Evolutionary conservation across 208 protist genomes (phyloP), one percentile per base, ranked within the genome.

Genomic region (Wallacemonas sp.): DNA sequence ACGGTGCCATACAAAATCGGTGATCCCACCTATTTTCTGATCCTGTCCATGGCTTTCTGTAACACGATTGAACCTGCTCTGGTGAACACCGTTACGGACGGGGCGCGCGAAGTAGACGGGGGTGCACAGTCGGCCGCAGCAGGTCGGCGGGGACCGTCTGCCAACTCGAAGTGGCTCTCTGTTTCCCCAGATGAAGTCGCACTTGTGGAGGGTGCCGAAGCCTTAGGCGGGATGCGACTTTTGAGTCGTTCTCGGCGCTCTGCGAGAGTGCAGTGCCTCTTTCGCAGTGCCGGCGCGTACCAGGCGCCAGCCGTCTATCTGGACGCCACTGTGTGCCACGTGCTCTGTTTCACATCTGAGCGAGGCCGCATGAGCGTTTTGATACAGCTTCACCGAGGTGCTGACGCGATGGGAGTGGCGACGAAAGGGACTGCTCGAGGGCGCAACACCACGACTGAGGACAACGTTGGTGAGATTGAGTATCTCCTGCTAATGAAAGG

Each of bases 111-210:
- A n/a, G n/a, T n/a, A n/a, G n/a, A n/a, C n/a, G n/a, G n/a, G 52
- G 22, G 10, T 12, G 17, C 13, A 63, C 38, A 29, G 12, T 29
- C 60, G 63, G 48, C 13, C 26, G 55, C 37, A 54, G 38, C 66
- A 55, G 37, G 54, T 12, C 30, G 9, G 13, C 15, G 33, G 21
- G 27, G 30, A 4, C n/a, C n/a, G 10, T 60, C 58, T 5, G 19
- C 22, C 33, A 21, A 45, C 10, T 68, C 58, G 17, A 63, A 46
- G 30, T 97, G 93, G 79, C 77, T 93, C 59, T 89, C 89, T 5
- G 71, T 85, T 26, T 97, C 93, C 19, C 94, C 93, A 1, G 96
- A 98, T 52, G 96, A 98, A 78, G 83, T 92, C 32, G 92, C 93
- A 1, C 74, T 98, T 10, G 86, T 97, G 8, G 83, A 84, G 21